These are phyloP conservation scores for Ophiostoma quercus DNA, from an alignment of 2,329 filamentous ascomycete species.

Conservation along the genomic window DNA sequence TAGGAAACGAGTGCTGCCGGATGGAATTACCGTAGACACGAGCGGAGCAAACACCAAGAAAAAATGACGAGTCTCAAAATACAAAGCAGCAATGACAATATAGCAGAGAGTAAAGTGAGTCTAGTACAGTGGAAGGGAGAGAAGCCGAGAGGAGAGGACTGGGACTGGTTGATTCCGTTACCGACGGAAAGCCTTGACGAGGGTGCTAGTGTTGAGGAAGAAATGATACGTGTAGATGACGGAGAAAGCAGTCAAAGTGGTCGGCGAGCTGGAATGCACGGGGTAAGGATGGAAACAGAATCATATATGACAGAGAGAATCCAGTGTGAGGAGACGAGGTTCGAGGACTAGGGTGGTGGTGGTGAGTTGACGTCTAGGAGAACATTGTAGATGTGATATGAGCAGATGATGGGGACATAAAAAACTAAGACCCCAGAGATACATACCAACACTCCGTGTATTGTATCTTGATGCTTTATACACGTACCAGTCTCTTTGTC, in stretches of 20 bases:
- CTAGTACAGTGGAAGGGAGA: background rate
- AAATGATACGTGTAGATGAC: background rate
- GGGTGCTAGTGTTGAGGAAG: background rate
- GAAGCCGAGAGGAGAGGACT: background rate
- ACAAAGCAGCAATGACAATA: background rate
- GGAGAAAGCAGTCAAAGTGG: background rate
- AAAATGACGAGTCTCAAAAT: constrained; percentile 10
- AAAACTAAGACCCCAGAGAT: too few species aligned
- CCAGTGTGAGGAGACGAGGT: too few species aligned
- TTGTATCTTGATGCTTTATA: background rate
- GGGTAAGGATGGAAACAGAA: background rate
- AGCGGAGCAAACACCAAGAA: background rate
- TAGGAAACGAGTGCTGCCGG: background rate
- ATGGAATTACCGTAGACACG: background rate
- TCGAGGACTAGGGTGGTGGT: too few species aligned
- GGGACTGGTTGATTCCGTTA: constrained; percentile 9
- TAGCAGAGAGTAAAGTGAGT: background rate
- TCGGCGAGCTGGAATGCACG: background rate
- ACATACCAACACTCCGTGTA: too few species aligned
- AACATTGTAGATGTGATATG: background rate
- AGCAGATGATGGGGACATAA: too few species aligned
- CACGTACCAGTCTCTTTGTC: background rate
- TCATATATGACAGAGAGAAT: background rate
- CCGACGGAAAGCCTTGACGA: constrained; percentile 1
- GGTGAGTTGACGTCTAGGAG: background rate